Conservation (phyloP, 1,284 basidiomycete genomes). For the Cryptococcus hybrid region DNA sequence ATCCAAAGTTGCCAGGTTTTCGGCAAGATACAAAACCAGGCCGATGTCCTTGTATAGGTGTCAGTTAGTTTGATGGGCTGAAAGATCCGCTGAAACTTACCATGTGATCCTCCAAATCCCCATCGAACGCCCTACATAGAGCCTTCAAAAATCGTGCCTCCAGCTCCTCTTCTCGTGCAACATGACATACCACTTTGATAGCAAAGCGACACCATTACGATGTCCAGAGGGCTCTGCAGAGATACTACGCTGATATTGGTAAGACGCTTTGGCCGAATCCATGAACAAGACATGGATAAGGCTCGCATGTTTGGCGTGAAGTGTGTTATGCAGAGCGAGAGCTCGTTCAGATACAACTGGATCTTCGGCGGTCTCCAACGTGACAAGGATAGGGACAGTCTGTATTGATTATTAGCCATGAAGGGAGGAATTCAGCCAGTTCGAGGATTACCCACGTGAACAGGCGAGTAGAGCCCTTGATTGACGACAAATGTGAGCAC, state of each 20-base stretch:
- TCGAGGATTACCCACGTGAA: conserved; percentile 59
- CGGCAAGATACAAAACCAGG: conserved; percentile 86
- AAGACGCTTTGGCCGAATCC: conserved; percentile 73
- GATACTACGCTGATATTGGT: conserved; percentile 74
- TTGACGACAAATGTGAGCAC: conserved; percentile 88
- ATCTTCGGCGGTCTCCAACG: conserved; percentile 80
- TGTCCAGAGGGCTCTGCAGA: conserved; percentile 43
- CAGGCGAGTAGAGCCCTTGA: conserved; percentile 92
- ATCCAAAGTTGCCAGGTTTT: conserved; percentile 87
- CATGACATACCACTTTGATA: conserved; percentile 87
- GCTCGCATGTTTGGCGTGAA: conserved; percentile 87
- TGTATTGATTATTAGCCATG: conserved; percentile 42
- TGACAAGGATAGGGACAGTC: conserved; percentile 89
- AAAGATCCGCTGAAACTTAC: conserved; percentile 3
- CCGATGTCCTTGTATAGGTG: conserved; percentile 58
- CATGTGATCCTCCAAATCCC: conserved; percentile 48
- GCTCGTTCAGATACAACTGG: conserved; percentile 67
- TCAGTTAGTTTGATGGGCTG: background rate
- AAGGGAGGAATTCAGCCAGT: background rate
- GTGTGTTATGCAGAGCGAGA: conserved; percentile 70
- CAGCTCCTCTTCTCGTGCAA: conserved; percentile 82
- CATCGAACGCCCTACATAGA: conserved; percentile 75
- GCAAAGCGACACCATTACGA: conserved; percentile 56
- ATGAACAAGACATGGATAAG: conserved; percentile 82
- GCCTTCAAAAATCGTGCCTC: conserved; percentile 84